phyloP scores from a whole-genome alignment of 2,329 filamentous ascomycete species.

The Hypoxylon sp. region DNA sequence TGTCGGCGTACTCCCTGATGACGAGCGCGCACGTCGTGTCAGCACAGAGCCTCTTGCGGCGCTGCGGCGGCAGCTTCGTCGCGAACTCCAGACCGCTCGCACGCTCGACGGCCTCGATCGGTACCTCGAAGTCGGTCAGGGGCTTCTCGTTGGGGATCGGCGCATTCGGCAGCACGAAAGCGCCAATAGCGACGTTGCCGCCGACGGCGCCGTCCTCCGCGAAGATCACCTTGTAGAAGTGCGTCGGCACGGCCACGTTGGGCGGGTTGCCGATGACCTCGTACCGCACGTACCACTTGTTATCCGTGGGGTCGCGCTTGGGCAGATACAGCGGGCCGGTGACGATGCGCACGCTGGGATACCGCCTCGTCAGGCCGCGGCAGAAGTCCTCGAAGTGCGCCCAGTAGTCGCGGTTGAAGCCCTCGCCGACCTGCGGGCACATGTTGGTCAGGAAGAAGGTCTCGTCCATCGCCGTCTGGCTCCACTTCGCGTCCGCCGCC shows the following conservation, averaged over 20 bases:
- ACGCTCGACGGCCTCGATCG: conserved; percentile 90
- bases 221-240: conserved; percentile 99
- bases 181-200: conserved; percentile 85
- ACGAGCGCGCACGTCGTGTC: conserved; percentile 88
- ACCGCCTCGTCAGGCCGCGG: conserved; percentile 81
- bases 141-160: conserved; percentile 89
- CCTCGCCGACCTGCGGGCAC: conserved; percentile 97
- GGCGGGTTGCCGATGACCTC: conserved; percentile 96
- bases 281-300: conserved; percentile 96
- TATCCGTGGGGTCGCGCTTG: conserved; percentile 82
- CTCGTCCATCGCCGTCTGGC: conserved; percentile 92
- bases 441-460: conserved; percentile 96
- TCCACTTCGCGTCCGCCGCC: conserved; percentile 96
- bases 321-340: conserved; percentile 96
- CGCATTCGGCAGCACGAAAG: conserved; percentile 96
- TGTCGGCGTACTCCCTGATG: conserved; percentile 81
- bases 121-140: conserved; percentile 93
- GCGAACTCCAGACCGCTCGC: conserved; percentile 95
- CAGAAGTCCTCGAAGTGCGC: conserved; percentile 99
- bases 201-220: conserved; percentile 81
- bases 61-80: conserved; percentile 78
- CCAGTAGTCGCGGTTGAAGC: conserved; percentile 99
- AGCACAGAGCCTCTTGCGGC: conserved; percentile 84
- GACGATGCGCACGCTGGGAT: conserved; percentile 90
- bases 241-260: conserved; percentile 94